phyloP scores from a whole-genome alignment of 257 asterid genomes.

The Solanum piurae region DNA sequence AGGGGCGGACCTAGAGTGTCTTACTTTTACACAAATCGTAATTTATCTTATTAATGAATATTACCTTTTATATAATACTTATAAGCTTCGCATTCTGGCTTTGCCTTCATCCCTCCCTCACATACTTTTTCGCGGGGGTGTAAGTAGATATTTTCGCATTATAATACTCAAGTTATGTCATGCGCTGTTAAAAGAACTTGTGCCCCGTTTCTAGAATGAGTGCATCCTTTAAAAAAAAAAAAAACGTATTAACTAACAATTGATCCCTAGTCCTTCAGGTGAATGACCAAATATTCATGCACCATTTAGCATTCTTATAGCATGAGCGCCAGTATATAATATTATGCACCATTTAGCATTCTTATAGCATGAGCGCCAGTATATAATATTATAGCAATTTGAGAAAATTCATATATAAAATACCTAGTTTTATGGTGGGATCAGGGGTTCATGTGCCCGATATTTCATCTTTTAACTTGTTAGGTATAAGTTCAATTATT shows the following conservation, averaged over 20 bases:
- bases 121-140: too few relatives aligned
- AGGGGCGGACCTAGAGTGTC: not conserved
- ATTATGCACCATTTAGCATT: not conserved
- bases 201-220: not conserved
- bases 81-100: not conserved
- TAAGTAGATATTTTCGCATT: too few relatives aligned
- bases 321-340: too few relatives aligned
- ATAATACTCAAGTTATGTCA: too few relatives aligned
- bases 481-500: not conserved
- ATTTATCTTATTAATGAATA: too few relatives aligned
- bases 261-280: not conserved
- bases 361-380: too few relatives aligned
- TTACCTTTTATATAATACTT: not conserved
- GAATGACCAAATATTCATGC: not conserved
- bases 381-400: too few relatives aligned
- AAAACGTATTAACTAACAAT: too few relatives aligned
- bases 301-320: not conserved
- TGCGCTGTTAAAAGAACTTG: too few relatives aligned
- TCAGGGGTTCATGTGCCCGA: not conserved
- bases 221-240: too few relatives aligned
- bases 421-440: not conserved
- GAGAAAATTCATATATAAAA: not conserved
- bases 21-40: not conserved
- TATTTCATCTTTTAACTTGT: not conserved
- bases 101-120: too few relatives aligned